These are phyloP conservation scores for Ophiostoma montium DNA, from an alignment of 2,329 filamentous ascomycete genomes.

Conservation along the genomic window DNA sequence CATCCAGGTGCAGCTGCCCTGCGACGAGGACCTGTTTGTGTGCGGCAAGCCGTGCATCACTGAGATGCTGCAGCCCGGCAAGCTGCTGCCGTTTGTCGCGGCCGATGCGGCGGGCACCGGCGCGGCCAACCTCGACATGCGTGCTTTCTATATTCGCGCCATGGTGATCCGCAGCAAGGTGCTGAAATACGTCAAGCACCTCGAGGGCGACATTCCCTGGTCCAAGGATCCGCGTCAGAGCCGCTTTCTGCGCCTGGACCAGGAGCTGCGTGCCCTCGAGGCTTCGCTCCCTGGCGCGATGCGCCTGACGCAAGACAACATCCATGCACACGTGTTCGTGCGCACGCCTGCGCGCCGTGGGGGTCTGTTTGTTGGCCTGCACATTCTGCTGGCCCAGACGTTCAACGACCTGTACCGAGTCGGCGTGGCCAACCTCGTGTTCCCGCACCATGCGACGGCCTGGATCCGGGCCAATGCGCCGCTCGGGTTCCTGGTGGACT, in stretches of 20 bases:
- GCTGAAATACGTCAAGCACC: slow-evolving; percentile 9
- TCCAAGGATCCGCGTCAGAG: slow-evolving; percentile 1
- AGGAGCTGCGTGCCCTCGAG: slow-evolving; percentile 4
- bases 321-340: not conserved
- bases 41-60: slow-evolving; percentile 5
- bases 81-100: slow-evolving; percentile 4
- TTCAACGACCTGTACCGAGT: slow-evolving; percentile 9
- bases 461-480: slow-evolving; percentile 9
- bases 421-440: slow-evolving; percentile 10
- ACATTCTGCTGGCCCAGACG: slow-evolving; percentile 10
- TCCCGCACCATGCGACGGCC: slow-evolving; percentile 8
- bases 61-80: slow-evolving; percentile 7
- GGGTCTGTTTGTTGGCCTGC: slow-evolving; percentile 7
- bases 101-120: not conserved
- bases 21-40: slow-evolving; percentile 6
- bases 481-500: slow-evolving; percentile 1
- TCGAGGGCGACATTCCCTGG: slow-evolving; percentile 8
- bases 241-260: slow-evolving; percentile 3
- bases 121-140: slow-evolving; percentile 5
- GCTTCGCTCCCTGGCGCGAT: slow-evolving; percentile 1
- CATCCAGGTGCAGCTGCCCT: slow-evolving; percentile 9
- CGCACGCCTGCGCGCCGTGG: not conserved
- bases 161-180: slow-evolving; percentile 7
- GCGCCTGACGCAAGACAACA: slow-evolving; percentile 5
- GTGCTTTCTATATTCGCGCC: slow-evolving; percentile 7